Evolutionary conservation across 306 rosid genomes (phyloP), one percentile per base, ranked within the genome.

Genomic region (Dryas octopetala): DNA sequence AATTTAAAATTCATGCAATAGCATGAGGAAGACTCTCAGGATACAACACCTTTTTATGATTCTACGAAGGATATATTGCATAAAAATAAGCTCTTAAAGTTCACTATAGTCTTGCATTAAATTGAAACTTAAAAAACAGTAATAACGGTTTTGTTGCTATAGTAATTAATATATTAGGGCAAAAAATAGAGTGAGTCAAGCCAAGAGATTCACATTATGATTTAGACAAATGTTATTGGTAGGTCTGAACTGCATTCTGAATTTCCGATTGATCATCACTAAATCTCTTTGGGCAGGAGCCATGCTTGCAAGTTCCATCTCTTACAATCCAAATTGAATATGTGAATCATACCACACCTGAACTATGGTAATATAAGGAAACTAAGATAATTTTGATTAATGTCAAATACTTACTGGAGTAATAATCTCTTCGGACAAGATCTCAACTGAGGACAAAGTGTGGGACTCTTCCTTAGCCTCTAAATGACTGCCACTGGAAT

Each of bases 371-470:
- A 52, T 4, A 62, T 7, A 8, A 68, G 32, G 12, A 23, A 75
- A 75, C 41, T 40, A 32, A 49, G 4, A 47, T 23, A 53, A 53
- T 16, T 13, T 4, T n/a, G 16, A 81, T 47, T 28, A 57, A 69
- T n/a, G 62, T 45, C 14, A 47, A 8, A 66, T 64, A 76, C 90
- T 82, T 85, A 90, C 87, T 8, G 71, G 49, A 85, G 73, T 68
- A 75, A 58, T 76, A 62, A 57, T 78, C 76, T 85, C 86, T 41
- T 74, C 45, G 63, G 83, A 78, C 76, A 64, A 23, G 49, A 45
- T 73, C 26, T 75, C 80, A 45, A 46, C 63, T 12, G 46, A 54
- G 28, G 78, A 79, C 59, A 79, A 54, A 51, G 66, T 59, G 32
- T 7, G 67, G 7, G 74, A 53, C 54, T 61, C 82, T 23, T 68